Evolutionary conservation across 176 grass and related monocot genomes (phyloP).

Genomic region (Pontederia crassipes): DNA sequence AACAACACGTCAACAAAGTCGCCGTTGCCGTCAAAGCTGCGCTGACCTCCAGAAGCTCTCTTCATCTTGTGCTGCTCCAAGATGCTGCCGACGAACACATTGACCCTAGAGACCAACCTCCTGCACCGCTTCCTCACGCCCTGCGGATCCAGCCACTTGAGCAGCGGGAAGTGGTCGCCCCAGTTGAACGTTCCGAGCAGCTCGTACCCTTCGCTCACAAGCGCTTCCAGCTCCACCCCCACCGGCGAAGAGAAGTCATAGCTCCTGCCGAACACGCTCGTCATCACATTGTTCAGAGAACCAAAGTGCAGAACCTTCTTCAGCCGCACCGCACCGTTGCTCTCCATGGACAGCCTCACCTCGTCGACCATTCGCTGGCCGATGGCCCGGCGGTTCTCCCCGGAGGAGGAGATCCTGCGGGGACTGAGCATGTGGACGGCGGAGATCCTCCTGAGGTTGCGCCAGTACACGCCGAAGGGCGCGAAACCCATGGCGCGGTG

Average conservation of each 20-base stretch:
- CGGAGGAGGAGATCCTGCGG: conserved; percentile 16
- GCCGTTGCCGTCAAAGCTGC: neutral
- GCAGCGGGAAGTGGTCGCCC: conserved; percentile 20
- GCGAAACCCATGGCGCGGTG: conserved; percentile 13
- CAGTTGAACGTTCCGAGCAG: conserved; percentile 27
- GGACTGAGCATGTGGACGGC: conserved; percentile 21
- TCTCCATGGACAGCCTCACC: conserved; percentile 5
- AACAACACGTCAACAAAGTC: conserved; percentile 26
- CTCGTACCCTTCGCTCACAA: conserved; percentile 25
- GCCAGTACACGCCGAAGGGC: conserved; percentile 14
- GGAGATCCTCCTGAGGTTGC: conserved; percentile 1
- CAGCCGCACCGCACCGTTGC: conserved; percentile 8
- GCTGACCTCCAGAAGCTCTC: neutral
- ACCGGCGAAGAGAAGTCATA: conserved; percentile 8
- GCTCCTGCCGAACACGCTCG: conserved; percentile 23
- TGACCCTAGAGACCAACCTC: conserved; percentile 9
- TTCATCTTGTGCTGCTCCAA: conserved; percentile 21
- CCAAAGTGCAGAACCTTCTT: conserved; percentile 22
- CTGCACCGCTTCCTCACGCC: conserved; percentile 24
- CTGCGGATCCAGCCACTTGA: conserved; percentile 21
- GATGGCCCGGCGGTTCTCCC: conserved; percentile 11
- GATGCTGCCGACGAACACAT: conserved; percentile 13
- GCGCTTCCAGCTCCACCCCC: conserved; percentile 15
- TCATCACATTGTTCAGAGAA: conserved; percentile 23
- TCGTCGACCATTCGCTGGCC: conserved; percentile 20